A percentile compares a stretch with the other conserved stretches of the same genome.
Evolutionary conservation across 2,329 filamentous ascomycete species (phyloP).

Genomic region (Fusarium praegraminearum): DNA sequence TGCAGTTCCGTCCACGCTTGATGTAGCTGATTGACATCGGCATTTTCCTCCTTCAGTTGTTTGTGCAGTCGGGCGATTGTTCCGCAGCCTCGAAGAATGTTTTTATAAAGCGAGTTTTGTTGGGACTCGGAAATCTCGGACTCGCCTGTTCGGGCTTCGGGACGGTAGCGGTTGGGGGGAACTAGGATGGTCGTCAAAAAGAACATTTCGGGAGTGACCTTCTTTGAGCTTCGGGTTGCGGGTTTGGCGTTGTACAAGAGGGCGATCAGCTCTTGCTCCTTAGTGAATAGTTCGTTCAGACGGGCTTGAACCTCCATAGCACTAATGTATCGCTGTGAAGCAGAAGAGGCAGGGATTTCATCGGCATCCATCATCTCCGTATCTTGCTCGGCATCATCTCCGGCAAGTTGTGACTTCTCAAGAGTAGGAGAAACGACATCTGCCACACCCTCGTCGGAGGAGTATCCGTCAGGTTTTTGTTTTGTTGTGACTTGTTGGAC

Average conservation of each 20-base stretch:
- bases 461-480: slow-evolving; percentile 57
- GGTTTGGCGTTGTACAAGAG: slow-evolving; percentile 87
- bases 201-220: slow-evolving; percentile 88
- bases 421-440: slow-evolving; percentile 67
- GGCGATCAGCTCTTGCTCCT: slow-evolving; percentile 84
- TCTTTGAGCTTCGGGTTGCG: slow-evolving; percentile 64
- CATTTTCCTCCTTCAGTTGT: slow-evolving; percentile 59
- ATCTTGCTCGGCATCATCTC: slow-evolving; percentile 63
- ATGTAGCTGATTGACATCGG: slow-evolving; percentile 77
- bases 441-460: slow-evolving; percentile 76
- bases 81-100: slow-evolving; percentile 81
- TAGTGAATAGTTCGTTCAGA: slow-evolving; percentile 82
- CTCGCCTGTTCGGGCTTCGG: slow-evolving; percentile 84
- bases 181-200: slow-evolving; percentile 89
- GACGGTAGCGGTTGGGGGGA: slow-evolving; percentile 91
- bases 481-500: slow-evolving; percentile 52
- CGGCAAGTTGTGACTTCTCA: slow-evolving; percentile 54
- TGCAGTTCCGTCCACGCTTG: slow-evolving; percentile 87
- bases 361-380: slow-evolving; percentile 51
- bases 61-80: slow-evolving; percentile 77
- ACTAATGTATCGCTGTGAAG: slow-evolving; percentile 79
- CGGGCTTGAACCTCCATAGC: slow-evolving; percentile 85
- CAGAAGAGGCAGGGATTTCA: slow-evolving; percentile 23
- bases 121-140: slow-evolving; percentile 87
- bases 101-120: slow-evolving; percentile 89